Conservation (phyloP, 2,329 filamentous ascomycete species). For the Coniochaeta sp. region DNA sequence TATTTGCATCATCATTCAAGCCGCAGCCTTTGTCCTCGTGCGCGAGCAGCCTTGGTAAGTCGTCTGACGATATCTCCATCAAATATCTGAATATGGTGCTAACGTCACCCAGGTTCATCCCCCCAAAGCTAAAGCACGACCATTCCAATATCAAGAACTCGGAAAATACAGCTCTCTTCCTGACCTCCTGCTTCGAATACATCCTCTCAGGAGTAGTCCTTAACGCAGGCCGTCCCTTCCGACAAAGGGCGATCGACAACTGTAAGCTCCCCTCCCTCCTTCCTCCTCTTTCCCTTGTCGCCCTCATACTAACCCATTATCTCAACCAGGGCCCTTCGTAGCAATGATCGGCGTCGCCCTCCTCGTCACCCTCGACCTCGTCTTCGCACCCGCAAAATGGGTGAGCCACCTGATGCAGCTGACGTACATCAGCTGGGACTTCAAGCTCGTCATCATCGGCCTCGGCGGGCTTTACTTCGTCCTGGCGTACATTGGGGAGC, state of each 20-base stretch:
- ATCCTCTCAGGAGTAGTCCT: conserved; percentile 84
- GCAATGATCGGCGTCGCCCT: conserved; percentile 65
- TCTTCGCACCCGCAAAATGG: conserved; percentile 65
- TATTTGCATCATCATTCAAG: conserved; percentile 72
- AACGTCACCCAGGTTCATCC: conserved; percentile 54
- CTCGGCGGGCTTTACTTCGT: conserved; percentile 65
- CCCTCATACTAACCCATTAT: conserved; percentile 12
- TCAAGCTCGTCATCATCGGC: conserved; percentile 64
- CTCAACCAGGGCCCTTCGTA: conserved; percentile 67
- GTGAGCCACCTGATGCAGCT: conserved; percentile 75
- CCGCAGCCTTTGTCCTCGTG: conserved; percentile 66
- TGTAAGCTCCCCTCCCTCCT: too few relatives aligned
- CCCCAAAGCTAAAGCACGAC: conserved; percentile 68
- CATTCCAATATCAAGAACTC: conserved; percentile 86
- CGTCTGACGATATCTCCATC: conserved; percentile 6
- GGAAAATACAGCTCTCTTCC: conserved; percentile 85
- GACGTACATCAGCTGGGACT: conserved; percentile 65
- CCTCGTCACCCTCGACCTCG: conserved; percentile 68
- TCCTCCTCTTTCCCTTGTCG: conserved; percentile 3
- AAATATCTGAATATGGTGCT: background rate
- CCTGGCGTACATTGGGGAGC: conserved; percentile 65
- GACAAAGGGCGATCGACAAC: conserved; percentile 73
- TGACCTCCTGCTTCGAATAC: conserved; percentile 91
- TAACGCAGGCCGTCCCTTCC: conserved; percentile 82
- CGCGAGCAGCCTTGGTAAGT: conserved; percentile 71